phyloP scores from a whole-genome alignment of 441 rosid species.

The Gossypium lobatum region DNA sequence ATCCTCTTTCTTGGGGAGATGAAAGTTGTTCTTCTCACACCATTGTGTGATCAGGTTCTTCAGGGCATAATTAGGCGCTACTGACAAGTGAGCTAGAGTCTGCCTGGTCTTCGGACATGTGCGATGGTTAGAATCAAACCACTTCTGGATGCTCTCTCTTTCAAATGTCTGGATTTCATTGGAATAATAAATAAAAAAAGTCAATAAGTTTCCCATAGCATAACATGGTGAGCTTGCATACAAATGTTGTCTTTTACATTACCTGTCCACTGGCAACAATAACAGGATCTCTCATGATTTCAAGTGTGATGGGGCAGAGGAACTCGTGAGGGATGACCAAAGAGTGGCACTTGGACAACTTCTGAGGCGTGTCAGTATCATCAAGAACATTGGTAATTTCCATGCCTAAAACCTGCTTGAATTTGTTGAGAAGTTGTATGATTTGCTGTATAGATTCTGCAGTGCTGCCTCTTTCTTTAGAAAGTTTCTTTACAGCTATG shows the following conservation, averaged over 20 bases:
- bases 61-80: constrained; percentile 72
- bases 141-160: constrained; percentile 58
- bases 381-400: not conserved
- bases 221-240: not conserved
- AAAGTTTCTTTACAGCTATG: not conserved
- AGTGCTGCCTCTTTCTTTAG: not conserved
- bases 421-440: not conserved
- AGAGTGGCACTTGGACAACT: not conserved
- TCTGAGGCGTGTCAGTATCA: not conserved
- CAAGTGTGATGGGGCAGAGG: not conserved
- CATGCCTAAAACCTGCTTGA: not conserved
- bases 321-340: not conserved
- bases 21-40: constrained; percentile 61
- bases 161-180: not conserved
- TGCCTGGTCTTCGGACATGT: constrained; percentile 85
- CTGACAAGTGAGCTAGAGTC: constrained; percentile 41
- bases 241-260: not conserved
- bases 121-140: constrained; percentile 63
- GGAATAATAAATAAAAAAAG: not conserved
- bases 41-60: constrained; percentile 65
- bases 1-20: constrained; percentile 41
- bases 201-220: not conserved
- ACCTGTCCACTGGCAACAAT: not conserved
- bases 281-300: not conserved
- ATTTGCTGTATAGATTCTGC: not conserved